These are phyloP conservation scores for Xylaria sp. DNA, from an alignment of 2,329 filamentous ascomycete species.

Conservation along the genomic window DNA sequence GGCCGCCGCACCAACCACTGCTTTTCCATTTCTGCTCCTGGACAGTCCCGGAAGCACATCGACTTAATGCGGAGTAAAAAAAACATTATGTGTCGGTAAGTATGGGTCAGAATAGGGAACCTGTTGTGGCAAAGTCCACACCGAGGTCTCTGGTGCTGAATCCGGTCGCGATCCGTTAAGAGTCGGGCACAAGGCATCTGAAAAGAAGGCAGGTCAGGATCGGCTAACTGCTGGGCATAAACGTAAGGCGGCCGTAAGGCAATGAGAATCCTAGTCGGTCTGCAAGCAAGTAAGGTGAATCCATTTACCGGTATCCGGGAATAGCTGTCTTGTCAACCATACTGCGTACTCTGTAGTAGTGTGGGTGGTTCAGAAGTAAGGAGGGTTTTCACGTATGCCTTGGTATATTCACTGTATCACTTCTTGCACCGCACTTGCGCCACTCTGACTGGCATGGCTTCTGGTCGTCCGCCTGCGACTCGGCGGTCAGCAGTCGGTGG, in stretches of 20 bases:
- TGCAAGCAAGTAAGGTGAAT: slow-evolving; percentile 13
- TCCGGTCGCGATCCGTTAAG: neutral
- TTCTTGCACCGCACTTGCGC: neutral
- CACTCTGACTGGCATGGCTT: slow-evolving; percentile 1
- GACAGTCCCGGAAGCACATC: neutral
- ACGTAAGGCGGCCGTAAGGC: slow-evolving; percentile 8
- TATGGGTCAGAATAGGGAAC: neutral
- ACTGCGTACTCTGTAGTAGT: neutral
- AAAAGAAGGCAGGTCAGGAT: neutral
- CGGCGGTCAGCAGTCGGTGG: slow-evolving; percentile 13
- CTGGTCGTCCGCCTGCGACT: neutral
- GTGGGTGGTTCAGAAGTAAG: neutral
- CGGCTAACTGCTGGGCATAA: slow-evolving; percentile 1
- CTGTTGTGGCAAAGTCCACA: neutral
- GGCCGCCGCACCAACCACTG: slow-evolving; percentile 2
- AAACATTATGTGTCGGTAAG: neutral
- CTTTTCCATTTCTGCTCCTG: neutral
- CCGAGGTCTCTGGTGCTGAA: neutral
- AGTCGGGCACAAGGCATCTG: neutral
- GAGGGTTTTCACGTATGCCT: slow-evolving; percentile 7
- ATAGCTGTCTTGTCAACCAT: slow-evolving; percentile 10
- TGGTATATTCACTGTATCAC: neutral
- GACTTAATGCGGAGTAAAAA: neutral
- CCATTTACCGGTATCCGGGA: slow-evolving; percentile 17
- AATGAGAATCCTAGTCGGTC: slow-evolving; percentile 9